Conservation (phyloP, 208 protist species). For the Lotmaria passim region DNA sequence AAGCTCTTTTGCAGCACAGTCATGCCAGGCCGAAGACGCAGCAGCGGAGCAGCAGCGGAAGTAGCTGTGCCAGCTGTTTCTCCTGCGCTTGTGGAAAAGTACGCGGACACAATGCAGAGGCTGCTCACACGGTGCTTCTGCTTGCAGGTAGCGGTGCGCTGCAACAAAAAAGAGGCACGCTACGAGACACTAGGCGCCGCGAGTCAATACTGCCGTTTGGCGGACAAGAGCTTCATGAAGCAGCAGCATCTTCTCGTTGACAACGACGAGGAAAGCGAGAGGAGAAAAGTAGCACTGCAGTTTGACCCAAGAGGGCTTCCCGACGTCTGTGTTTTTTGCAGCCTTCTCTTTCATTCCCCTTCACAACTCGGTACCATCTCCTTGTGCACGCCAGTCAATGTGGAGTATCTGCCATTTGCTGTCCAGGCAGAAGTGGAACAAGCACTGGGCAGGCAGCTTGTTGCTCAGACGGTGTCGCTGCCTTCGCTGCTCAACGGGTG, state of each 20-base stretch:
- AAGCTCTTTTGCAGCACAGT: not conserved
- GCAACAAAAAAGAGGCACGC: not conserved
- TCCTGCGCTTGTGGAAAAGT: not conserved
- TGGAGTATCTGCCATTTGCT: not conserved
- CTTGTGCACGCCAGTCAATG: slow-evolving; percentile 4
- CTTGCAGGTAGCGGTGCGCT: slow-evolving; percentile 6
- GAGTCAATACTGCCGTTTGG: not conserved
- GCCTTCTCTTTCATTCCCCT: not conserved
- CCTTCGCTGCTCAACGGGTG: slow-evolving; percentile 10
- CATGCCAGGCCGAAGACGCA: not conserved
- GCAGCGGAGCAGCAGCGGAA: not conserved
- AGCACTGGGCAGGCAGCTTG: not conserved
- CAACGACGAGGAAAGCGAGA: too few relatives aligned
- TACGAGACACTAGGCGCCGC: slow-evolving; percentile 5
- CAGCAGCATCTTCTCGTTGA: not conserved
- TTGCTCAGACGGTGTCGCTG: not conserved
- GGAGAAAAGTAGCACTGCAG: not conserved
- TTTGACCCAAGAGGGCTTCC: not conserved
- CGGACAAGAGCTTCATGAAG: slow-evolving; percentile 13
- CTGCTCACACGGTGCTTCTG: slow-evolving; percentile 12
- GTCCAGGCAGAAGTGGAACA: not conserved
- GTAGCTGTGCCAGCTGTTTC: not conserved
- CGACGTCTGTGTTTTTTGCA: slow-evolving; percentile 6
- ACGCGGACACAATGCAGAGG: slow-evolving; percentile 2
- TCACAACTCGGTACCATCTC: not conserved